phyloP scores from a whole-genome alignment of 148 eudicot genomes.

The Rhododendron molle region DNA sequence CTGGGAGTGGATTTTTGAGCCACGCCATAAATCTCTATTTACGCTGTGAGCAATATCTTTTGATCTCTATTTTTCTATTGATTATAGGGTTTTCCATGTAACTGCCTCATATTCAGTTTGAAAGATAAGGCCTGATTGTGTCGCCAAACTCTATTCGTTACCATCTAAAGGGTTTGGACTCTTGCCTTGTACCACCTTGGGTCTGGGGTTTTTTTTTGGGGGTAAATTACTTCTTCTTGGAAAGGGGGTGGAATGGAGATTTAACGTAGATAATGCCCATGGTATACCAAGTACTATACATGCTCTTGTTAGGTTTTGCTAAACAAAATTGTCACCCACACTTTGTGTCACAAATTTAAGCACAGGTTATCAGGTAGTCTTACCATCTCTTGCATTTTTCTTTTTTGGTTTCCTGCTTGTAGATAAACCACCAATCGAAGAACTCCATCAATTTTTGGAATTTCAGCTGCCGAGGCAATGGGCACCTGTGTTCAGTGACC shows the following conservation, averaged over 20 bases:
- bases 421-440: constrained; percentile 98
- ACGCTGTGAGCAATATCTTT: constrained; percentile 61
- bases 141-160: background rate
- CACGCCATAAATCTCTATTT: constrained; percentile 95
- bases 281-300: too few species aligned
- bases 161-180: background rate
- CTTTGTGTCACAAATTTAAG: background rate
- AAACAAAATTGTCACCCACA: background rate
- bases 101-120: background rate
- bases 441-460: constrained; percentile 95
- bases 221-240: background rate
- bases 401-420: constrained; percentile 19
- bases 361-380: background rate
- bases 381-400: background rate
- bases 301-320: background rate
- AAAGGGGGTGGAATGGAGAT: background rate
- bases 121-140: background rate
- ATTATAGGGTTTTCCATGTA: background rate
- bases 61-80: background rate
- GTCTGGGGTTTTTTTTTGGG: too few species aligned
- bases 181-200: too few species aligned
- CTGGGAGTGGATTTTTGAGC: constrained; percentile 96
- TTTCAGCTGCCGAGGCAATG: constrained; percentile 98
- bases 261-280: too few species aligned
- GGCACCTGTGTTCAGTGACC: constrained; percentile 98